phyloP scores from a whole-genome alignment of 2,329 filamentous ascomycete genomes.

The Aspergillus fructus region DNA sequence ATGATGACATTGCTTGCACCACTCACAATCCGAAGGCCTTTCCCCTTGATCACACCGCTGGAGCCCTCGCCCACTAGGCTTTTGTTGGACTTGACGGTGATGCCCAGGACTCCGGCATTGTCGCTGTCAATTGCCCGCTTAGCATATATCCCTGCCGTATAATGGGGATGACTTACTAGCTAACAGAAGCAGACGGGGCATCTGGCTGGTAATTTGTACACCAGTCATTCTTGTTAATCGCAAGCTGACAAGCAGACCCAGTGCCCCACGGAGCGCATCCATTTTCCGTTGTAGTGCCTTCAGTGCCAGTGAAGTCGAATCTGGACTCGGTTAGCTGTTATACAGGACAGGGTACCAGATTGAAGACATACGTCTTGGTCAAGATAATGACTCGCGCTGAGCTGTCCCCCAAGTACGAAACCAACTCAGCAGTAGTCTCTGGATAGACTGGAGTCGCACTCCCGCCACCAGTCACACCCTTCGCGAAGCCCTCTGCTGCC shows the following conservation, averaged over 20 bases:
- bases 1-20: conserved; percentile 59
- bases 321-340: background rate
- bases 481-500: conserved; percentile 50
- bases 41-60: conserved; percentile 58
- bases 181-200: conserved; percentile 44
- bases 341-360: no score
- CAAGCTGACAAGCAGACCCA: conserved; percentile 53
- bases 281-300: conserved; percentile 46
- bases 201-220: conserved; percentile 60
- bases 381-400: conserved; percentile 57
- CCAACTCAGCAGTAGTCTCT: conserved; percentile 55
- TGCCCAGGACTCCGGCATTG: conserved; percentile 52
- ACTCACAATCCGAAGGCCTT: conserved; percentile 53
- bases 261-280: conserved; percentile 61
- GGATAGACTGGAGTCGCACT: conserved; percentile 56
- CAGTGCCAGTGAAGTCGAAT: conserved; percentile 22
- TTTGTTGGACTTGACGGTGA: conserved; percentile 59
- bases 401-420: conserved; percentile 58
- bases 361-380: conserved; percentile 16
- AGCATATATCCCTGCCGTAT: no score
- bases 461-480: conserved; percentile 63
- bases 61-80: conserved; percentile 54
- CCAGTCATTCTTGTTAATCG: conserved; percentile 61
- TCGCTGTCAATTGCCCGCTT: conserved; percentile 29
- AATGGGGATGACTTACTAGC: background rate